Percentiles rank a stretch among this genome's conserved stretches.
These are phyloP conservation scores for Phalaenopsis equestris DNA, from an alignment of 106 monocot genomes.

Conservation along the genomic window DNA sequence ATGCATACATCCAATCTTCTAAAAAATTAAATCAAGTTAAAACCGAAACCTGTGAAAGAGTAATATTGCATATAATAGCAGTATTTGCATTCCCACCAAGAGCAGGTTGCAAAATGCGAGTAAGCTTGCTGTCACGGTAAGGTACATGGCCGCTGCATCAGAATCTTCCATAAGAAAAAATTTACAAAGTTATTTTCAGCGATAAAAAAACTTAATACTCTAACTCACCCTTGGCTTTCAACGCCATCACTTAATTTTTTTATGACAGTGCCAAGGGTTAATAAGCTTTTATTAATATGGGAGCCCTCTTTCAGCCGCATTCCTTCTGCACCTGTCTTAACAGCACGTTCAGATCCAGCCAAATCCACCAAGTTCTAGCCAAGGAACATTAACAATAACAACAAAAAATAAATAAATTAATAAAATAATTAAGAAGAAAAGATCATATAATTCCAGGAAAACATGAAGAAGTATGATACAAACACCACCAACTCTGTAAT, in stretches of 20 bases:
- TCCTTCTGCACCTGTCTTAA: constrained; percentile 95
- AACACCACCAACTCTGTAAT: background rate
- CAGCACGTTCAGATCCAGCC: constrained; percentile 92
- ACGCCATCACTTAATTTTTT: constrained; percentile 93
- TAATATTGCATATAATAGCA: constrained; percentile 92
- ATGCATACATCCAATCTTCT: background rate
- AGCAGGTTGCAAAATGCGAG: constrained; percentile 87
- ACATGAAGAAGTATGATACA: background rate
- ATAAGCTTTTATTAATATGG: constrained; percentile 92
- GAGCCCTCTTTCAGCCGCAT: constrained; percentile 90
- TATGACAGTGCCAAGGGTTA: constrained; percentile 94
- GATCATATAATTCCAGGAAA: background rate
- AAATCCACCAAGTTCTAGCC: constrained; percentile 91
- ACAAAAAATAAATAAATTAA: background rate
- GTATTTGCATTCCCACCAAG: constrained; percentile 99
- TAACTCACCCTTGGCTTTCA: constrained; percentile 79
- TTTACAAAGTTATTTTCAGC: background rate
- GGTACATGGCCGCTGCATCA: constrained; percentile 80
- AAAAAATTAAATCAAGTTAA: background rate
- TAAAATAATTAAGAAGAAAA: background rate
- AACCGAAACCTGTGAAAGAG: constrained; percentile 67
- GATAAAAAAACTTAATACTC: background rate
- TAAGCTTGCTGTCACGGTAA: constrained; percentile 93
- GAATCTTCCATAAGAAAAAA: constrained; percentile 5
- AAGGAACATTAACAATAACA: constrained; percentile 2